Percentiles rank a stretch among this genome's conserved stretches.
These are phyloP conservation scores for Pichia terricola DNA, from an alignment of 1,139 yeast species.

Conservation along the genomic window DNA sequence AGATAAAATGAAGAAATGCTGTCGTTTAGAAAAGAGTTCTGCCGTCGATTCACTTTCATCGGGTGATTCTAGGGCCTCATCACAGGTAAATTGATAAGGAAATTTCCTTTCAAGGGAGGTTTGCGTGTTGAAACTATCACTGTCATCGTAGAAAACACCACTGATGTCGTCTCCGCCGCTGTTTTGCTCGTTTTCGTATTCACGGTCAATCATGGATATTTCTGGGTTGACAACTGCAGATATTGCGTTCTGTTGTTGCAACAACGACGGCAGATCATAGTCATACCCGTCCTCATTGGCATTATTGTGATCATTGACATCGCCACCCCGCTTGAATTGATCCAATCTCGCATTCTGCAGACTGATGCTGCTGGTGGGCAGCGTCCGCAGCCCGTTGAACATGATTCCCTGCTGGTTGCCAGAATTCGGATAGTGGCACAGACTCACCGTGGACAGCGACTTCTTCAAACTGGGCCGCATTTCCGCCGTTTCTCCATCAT, in stretches of 20 bases:
- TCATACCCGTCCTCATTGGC: no score
- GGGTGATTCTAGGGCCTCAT: constrained; percentile 17
- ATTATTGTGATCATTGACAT: no score
- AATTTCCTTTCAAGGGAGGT: no score
- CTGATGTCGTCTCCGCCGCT: no score
- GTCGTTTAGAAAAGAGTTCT: constrained; percentile 27
- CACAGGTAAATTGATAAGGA: constrained; percentile 12
- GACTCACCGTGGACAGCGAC: constrained; percentile 3
- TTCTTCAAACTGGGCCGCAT: background rate
- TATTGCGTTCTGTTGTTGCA: background rate
- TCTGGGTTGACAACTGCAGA: background rate
- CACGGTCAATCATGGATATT: background rate
- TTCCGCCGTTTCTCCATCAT: background rate
- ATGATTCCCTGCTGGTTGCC: constrained; percentile 5
- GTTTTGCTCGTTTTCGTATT: no score
- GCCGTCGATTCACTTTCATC: constrained; percentile 20
- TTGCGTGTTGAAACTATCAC: no score
- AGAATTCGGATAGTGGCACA: background rate
- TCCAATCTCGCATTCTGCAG: constrained; percentile 5
- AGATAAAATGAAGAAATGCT: constrained; percentile 77
- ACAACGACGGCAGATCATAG: background rate
- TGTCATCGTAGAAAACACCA: no score
- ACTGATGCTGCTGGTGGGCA: constrained; percentile 6
- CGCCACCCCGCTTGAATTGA: no score
- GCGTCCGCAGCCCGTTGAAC: constrained; percentile 6